Base-by-base conservation (phyloP, 2,329 filamentous ascomycete genomes). In the Fusarium albidum region DNA sequence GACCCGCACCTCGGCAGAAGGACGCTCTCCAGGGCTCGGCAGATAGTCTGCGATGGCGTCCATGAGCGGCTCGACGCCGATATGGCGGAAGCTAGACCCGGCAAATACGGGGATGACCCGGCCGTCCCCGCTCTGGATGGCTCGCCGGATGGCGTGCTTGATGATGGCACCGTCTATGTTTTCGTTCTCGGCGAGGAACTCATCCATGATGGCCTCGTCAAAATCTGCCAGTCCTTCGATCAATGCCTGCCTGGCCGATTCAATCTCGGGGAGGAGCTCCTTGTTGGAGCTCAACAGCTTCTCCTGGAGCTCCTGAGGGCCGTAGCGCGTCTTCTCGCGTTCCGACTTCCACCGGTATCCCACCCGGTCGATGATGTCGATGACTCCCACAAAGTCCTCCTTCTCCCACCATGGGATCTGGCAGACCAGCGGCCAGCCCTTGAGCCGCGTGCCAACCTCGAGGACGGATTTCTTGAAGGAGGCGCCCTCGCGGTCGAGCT, bases 351-450 rank as follows among this genome's bases (percentile, higher is more conserved):
- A 98, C 52, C 85, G 80, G 54, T 96, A 82, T 5, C 87, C 92
- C 37, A 88, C 82, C 11, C 92, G 79, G 54, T 89, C 84, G 47
- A 98, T 81, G 32, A 90, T 86, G 76, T 99, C 94, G 32, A 92
- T 91, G 21, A 98, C 84, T 21, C 95, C 95, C 18, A 87, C 84
- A 64, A 98, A 89, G 6, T 84, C 82, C 8, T 92, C 90, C 53
- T 89, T 88, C 6, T 90, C 85, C 85, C 93, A 98, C 92, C 93
- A 96, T 1, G 95, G 95, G 57, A 98, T 93, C 67, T 96, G 93
- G 68, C 94, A 97, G 9, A 98, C 87, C 12, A 95, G 86, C 3
- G 95, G 95, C 88, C 90, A 96, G 2, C 88, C 90, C 53, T 86
- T 84, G 15, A 99, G 79, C 47, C 91, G 84, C 1, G 87, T 81